Percentiles rank a stretch among this genome's conserved stretches.
Conservation (phyloP, 2,329 filamentous ascomycete species). For the Cyphellophora attinorum region DNA sequence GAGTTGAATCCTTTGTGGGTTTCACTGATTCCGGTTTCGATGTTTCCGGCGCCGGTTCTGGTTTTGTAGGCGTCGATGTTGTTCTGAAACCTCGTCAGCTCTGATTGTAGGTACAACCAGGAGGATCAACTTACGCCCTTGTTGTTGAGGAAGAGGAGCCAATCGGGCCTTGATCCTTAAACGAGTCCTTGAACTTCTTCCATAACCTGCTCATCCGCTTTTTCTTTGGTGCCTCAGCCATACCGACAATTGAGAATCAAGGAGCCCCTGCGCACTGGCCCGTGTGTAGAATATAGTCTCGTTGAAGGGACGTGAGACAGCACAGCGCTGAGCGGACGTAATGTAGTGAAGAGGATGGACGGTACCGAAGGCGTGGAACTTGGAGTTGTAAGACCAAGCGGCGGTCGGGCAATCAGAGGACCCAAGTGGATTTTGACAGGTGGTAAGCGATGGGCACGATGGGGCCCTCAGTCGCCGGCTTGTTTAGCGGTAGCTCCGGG, state of each 20-base stretch:
- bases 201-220: conserved; percentile 14
- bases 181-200: conserved; percentile 12
- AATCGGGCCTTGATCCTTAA: conserved; percentile 6
- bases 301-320: no score
- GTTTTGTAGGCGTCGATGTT: conserved; percentile 3
- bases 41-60: conserved; percentile 2
- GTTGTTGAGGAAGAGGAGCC: conserved; percentile 1
- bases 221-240: conserved; percentile 11
- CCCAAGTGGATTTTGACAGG: not conserved
- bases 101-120: not conserved
- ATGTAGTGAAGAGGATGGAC: conserved; percentile 3
- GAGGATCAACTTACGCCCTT: not conserved
- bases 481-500: no score
- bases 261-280: no score
- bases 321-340: no score
- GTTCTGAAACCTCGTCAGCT: conserved; percentile 1
- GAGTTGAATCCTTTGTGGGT: not conserved
- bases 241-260: conserved; percentile 4
- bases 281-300: no score
- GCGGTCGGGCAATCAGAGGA: conserved; percentile 1
- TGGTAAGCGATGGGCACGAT: not conserved
- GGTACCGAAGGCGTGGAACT: conserved; percentile 1
- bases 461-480: no score
- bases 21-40: conserved; percentile 1
- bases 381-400: not conserved